A percentile compares a stretch with the other conserved stretches of the same genome.
Evolutionary conservation across 345 rosid genomes (phyloP).

Genomic region (Populus alba): DNA sequence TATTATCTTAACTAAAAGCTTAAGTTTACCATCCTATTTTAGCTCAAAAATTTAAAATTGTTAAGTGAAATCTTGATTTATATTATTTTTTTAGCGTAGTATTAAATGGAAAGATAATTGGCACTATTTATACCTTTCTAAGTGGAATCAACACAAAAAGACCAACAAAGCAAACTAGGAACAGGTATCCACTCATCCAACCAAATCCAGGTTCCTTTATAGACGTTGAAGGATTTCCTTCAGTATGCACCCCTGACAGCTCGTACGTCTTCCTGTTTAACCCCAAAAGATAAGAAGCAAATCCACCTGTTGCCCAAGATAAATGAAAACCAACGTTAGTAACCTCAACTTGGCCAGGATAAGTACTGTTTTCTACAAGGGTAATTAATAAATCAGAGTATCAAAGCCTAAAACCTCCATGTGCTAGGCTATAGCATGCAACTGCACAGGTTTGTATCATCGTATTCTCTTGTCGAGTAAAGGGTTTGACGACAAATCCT

Average conservation of each 20-base stretch:
- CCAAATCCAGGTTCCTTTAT: constrained; percentile 86
- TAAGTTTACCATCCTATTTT: too few species aligned
- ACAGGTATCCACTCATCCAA: constrained; percentile 90
- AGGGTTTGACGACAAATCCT: constrained; percentile 64
- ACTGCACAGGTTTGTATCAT: constrained; percentile 96
- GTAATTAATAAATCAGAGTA: not conserved
- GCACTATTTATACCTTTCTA: constrained; percentile 48
- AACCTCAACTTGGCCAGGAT: not conserved
- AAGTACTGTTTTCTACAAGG: not conserved
- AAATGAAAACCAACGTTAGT: not conserved
- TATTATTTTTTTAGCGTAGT: too few species aligned
- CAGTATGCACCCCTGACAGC: constrained; percentile 62
- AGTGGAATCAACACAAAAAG: constrained; percentile 92
- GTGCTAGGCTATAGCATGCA: constrained; percentile 85
- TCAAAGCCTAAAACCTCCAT: constrained; percentile 59
- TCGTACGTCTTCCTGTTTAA: constrained; percentile 76
- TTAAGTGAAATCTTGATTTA: too few species aligned
- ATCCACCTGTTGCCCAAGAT: constrained; percentile 58
- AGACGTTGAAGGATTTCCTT: constrained; percentile 61
- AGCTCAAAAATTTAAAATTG: too few species aligned
- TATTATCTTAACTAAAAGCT: too few species aligned
- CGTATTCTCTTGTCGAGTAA: constrained; percentile 87
- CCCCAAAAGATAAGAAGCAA: constrained; percentile 88
- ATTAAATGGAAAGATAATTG: too few species aligned
- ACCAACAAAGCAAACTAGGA: constrained; percentile 83